phyloP scores from a whole-genome alignment of 108 stramenopile genomes.

The Pseudonitzschia pungens region DNA sequence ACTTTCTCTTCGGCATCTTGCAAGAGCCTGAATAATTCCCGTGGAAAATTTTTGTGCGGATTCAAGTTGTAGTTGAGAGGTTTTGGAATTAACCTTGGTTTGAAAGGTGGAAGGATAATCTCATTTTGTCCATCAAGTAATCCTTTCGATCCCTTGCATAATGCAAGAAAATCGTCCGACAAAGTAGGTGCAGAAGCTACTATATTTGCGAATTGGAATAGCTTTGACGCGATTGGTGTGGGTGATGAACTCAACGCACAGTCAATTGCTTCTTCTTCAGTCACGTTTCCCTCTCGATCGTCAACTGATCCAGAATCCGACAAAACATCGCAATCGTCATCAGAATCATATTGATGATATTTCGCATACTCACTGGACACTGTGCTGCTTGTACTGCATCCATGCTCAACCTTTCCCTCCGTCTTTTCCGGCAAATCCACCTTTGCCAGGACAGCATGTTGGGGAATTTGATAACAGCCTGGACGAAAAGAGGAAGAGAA shows the following conservation, averaged over 20 bases:
- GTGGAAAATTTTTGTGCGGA: background rate
- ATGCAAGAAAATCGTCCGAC: background rate
- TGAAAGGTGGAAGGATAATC: background rate
- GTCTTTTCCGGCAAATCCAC: background rate
- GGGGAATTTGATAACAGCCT: constrained; percentile 15
- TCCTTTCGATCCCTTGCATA: constrained; percentile 8
- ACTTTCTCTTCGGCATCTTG: constrained; percentile 6
- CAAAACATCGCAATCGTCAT: background rate
- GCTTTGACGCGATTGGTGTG: background rate
- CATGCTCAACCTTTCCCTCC: background rate
- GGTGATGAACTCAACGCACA: too few relatives aligned
- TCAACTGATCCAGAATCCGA: background rate
- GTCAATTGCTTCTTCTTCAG: background rate
- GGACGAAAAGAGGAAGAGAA: too few relatives aligned
- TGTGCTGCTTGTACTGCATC: background rate
- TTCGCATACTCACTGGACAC: background rate
- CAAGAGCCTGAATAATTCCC: constrained; percentile 6
- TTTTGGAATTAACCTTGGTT: background rate
- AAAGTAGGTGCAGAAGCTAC: background rate
- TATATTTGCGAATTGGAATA: background rate
- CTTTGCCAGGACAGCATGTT: background rate
- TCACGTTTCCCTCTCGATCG: constrained; percentile 2
- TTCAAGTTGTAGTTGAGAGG: background rate
- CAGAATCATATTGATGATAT: background rate
- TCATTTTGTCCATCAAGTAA: background rate